Evolutionary conservation across 306 rosid species (phyloP), one percentile per base, ranked within the genome.

Genomic region (Neltuma alba): DNA sequence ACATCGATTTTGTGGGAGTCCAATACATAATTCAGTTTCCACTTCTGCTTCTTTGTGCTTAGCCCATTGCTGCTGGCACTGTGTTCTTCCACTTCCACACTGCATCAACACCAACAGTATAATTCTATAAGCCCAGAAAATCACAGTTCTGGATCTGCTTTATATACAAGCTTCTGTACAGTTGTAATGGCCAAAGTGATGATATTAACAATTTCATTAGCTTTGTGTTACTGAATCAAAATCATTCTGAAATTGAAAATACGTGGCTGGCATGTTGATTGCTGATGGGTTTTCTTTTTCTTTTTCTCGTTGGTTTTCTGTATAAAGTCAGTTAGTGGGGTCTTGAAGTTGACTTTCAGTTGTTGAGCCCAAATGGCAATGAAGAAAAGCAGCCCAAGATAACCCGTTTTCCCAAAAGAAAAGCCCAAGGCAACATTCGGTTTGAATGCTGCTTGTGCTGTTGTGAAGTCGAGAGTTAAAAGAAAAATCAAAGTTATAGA

Each of bases 21-120:
- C 92, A 21, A 90, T 88, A 81, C 66, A 82, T 71, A 91, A 66
- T 18, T 80, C 86, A 0, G 90, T 89, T 74, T 85, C 91, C 45
- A 79, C 87, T 11, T 76, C 83, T 33, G 61, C 70, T 48, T 79
- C 80, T 18, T 70, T 73, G 44, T 82, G 83, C 57, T 48, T 62
- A 36, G 34, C 79, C 37, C 60, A 18, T 76, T 80, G 73, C 57
- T 76, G 70, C 23, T 50, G 58, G 1, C 12, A 37, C 76, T 54
- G 21, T 42, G 74, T 41, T 52, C 57, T 77, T 8, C 15, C 55
- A 16, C 57, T 77, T 8, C 15, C 55, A 16, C 36, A 50, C 83
- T 81, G 83, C 70, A 78, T 25, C 23, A 33, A 33, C 36, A 36
- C 40, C 52, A 62, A 40, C 6, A 69, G 6, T 69, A 20, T 28